phyloP scores from a whole-genome alignment of 805 yeast species.

The Candida saitoana region DNA sequence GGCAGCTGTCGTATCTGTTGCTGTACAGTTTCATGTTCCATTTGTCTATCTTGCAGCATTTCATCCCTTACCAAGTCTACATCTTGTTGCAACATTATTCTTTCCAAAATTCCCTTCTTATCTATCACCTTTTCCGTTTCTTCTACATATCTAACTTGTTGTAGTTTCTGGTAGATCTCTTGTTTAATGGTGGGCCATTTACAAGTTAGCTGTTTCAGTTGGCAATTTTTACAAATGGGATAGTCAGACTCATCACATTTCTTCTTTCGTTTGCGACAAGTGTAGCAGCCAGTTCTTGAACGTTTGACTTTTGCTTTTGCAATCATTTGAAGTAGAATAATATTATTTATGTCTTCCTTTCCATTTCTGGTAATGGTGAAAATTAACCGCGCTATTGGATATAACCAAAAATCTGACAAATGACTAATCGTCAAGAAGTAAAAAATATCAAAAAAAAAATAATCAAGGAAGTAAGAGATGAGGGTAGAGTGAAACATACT shows the following conservation, averaged over 20 bases:
- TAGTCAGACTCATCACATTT: constrained; percentile 31
- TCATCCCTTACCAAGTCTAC: neutral
- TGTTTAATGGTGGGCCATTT: constrained; percentile 24
- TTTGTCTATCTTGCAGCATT: neutral
- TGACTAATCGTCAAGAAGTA: too few species aligned
- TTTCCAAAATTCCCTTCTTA: neutral
- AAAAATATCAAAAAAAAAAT: too few species aligned
- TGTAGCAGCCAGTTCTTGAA: constrained; percentile 29
- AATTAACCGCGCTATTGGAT: constrained; percentile 25
- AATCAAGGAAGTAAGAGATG: too few species aligned
- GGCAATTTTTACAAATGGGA: constrained; percentile 27
- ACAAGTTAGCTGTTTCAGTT: constrained; percentile 17
- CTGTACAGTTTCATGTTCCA: too few species aligned
- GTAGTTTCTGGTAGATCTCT: constrained; percentile 18
- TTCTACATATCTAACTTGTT: constrained; percentile 21
- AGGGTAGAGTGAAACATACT: too few species aligned
- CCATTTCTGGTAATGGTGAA: constrained; percentile 1
- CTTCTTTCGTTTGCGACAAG: constrained; percentile 26
- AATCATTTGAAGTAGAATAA: neutral
- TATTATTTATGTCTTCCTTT: too few species aligned
- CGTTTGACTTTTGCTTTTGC: constrained; percentile 13
- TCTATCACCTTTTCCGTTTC: constrained; percentile 1
- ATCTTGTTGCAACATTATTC: constrained; percentile 1
- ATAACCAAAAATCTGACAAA: neutral
- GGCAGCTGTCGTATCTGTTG: neutral